phyloP scores from a whole-genome alignment of 768 basidiomycete genomes.

The Suillus subalutaceus region DNA sequence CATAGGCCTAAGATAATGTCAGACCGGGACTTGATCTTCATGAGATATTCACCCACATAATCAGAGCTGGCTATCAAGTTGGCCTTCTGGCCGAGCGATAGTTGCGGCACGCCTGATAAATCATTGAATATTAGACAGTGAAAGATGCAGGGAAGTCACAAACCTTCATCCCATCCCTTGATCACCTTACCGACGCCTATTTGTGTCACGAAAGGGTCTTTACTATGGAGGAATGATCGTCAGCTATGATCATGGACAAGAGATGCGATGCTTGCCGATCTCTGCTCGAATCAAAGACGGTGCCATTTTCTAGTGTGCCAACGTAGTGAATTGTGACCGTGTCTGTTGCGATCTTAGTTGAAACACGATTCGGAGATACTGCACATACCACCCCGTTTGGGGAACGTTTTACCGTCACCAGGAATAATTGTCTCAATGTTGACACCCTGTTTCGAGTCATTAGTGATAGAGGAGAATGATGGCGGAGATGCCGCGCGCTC shows the following conservation, averaged over 20 bases:
- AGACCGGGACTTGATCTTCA: slow-evolving; percentile 5
- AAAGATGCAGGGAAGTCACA: slow-evolving; percentile 21
- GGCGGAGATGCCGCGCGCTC: slow-evolving; percentile 16
- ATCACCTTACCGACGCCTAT: slow-evolving; percentile 86
- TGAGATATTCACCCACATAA: slow-evolving; percentile 54
- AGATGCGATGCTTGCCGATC: slow-evolving; percentile 57
- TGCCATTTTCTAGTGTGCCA: slow-evolving; percentile 67
- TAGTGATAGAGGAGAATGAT: background rate
- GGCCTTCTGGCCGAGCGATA: slow-evolving; percentile 80
- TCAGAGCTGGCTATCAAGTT: slow-evolving; percentile 69
- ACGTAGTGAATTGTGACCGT: slow-evolving; percentile 78
- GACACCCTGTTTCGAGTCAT: slow-evolving; percentile 58
- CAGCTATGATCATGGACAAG: slow-evolving; percentile 3
- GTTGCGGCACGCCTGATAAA: slow-evolving; percentile 67
- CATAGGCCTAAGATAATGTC: slow-evolving; percentile 59
- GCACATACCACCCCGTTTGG: slow-evolving; percentile 68
- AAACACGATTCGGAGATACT: slow-evolving; percentile 14
- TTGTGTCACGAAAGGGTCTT: slow-evolving; percentile 61
- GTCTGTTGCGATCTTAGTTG: slow-evolving; percentile 46
- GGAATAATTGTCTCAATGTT: slow-evolving; percentile 56
- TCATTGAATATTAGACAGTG: slow-evolving; percentile 15
- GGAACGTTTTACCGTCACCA: slow-evolving; percentile 68
- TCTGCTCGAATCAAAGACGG: slow-evolving; percentile 73
- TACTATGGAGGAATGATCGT: slow-evolving; percentile 41
- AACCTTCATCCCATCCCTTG: slow-evolving; percentile 90